Conservation (phyloP, 768 basidiomycete genomes). For the Cystofilobasidium capitatum region DNA sequence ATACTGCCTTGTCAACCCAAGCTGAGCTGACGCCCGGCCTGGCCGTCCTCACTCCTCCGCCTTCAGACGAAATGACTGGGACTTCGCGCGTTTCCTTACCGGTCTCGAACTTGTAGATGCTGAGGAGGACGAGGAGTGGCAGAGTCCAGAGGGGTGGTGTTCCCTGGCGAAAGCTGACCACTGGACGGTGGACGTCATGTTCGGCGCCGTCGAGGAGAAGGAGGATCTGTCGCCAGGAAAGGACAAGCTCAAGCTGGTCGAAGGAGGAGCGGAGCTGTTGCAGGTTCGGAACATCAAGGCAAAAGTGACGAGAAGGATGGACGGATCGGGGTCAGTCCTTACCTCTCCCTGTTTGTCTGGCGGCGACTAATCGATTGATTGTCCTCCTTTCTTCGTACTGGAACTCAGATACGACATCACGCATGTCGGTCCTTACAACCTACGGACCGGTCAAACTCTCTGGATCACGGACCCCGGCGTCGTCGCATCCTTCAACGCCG, state of each 20-base stretch:
- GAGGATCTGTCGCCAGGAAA: slow-evolving; percentile 17
- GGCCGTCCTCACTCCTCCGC: background rate
- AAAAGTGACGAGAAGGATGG: background rate
- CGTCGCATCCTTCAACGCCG: slow-evolving; percentile 36
- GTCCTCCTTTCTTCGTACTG: background rate
- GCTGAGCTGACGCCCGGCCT: background rate
- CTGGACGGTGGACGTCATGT: slow-evolving; percentile 21
- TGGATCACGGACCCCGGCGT: slow-evolving; percentile 64
- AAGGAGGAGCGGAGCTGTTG: slow-evolving; percentile 5
- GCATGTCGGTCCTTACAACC: slow-evolving; percentile 69
- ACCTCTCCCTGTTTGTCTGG: background rate
- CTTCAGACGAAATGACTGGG: slow-evolving; percentile 12
- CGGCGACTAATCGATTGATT: background rate
- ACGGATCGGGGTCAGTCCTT: background rate
- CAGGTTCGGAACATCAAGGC: background rate
- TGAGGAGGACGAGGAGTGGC: background rate
- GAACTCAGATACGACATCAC: slow-evolving; percentile 1
- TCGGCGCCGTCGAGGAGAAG: background rate
- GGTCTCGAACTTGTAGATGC: background rate
- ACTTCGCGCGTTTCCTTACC: slow-evolving; percentile 10
- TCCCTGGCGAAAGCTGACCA: slow-evolving; percentile 7
- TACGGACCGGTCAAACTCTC: slow-evolving; percentile 69
- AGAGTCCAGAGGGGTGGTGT: slow-evolving; percentile 3
- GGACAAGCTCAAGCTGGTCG: background rate
- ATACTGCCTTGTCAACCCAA: background rate